A percentile compares a stretch with the other conserved stretches of the same genome.
Evolutionary conservation across 805 yeast genomes (phyloP).

Genomic region (Priceomyces carsonii): DNA sequence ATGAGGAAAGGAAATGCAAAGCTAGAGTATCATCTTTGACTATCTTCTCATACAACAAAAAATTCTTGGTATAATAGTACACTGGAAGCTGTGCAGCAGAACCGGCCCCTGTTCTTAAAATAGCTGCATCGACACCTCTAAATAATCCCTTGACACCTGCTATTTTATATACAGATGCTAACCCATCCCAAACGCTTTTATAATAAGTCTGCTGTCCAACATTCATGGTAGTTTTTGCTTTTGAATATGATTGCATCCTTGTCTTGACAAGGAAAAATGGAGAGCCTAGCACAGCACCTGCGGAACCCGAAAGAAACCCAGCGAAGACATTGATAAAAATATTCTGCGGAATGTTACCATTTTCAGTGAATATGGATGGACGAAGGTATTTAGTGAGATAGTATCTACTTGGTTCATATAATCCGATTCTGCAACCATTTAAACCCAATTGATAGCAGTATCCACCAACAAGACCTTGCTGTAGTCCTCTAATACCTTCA

Average conservation of each 20-base stretch:
- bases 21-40: slow-evolving; percentile 61
- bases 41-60: slow-evolving; percentile 52
- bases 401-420: slow-evolving; percentile 85
- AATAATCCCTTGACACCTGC: slow-evolving; percentile 82
- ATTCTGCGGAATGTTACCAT: slow-evolving; percentile 31
- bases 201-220: slow-evolving; percentile 95
- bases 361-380: slow-evolving; percentile 50
- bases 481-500: slow-evolving; percentile 88
- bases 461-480: slow-evolving; percentile 87
- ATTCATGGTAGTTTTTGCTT: slow-evolving; percentile 27
- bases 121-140: slow-evolving; percentile 93
- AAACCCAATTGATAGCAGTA: slow-evolving; percentile 87
- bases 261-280: slow-evolving; percentile 93
- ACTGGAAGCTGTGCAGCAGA: slow-evolving; percentile 94
- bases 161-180: slow-evolving; percentile 54
- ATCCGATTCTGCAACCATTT: slow-evolving; percentile 92
- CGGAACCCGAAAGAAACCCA: slow-evolving; percentile 82
- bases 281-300: slow-evolving; percentile 88
- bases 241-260: slow-evolving; percentile 92
- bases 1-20: slow-evolving; percentile 71
- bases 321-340: slow-evolving; percentile 66
- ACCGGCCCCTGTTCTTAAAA: slow-evolving; percentile 92
- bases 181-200: slow-evolving; percentile 65
- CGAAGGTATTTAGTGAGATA: slow-evolving; percentile 54
- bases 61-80: slow-evolving; percentile 73